Evolutionary conservation across 345 rosid species (phyloP), one percentile per base, ranked within the genome.

Genomic region (Conringia planisiliqua): DNA sequence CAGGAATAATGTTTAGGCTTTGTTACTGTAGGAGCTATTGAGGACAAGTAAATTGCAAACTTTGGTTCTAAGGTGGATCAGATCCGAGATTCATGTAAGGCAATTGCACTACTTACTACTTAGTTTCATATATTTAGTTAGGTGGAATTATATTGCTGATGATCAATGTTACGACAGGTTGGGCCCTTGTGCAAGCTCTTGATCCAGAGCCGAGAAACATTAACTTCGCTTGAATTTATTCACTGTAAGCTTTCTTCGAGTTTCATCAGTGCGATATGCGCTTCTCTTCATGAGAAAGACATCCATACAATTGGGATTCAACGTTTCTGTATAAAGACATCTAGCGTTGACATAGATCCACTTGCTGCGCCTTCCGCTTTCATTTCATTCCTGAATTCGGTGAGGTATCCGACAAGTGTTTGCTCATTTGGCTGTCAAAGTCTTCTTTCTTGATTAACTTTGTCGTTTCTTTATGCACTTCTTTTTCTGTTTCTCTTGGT

Each of bases 191-290:
- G 90, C 87, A 78, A 84, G 62, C 87, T 94, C 77, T 78, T 92
- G 81, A 68, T 70, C 64, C 90, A 92, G 82, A 90, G 85, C 71
- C 55, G 62, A 58, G 82, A 84, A 75, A 86, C 97, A 14, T 81
- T 94, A 72, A 85, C 60, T 48, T 88, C 97, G 43, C 81, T 92
- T 33, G 88, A 92, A 79, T 82, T 91, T 66, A 62, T 76, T 72
- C 95, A 92, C 85, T 90, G 97, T 85, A 84, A 81, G 79, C 82
- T 94, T 72, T 85, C 89, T 54, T 74, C 90, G 68, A 81, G 73
- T 62, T 85, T 62, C 46, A 68, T 87, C 12, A 73, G 70, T 52
- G 85, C 84, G 72, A 81, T 90, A 59, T 89, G 84, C 78, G 38
- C 75, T 27, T 85, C 90, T 70, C 66, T 92, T 30, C 62, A 16